These are phyloP conservation scores for Toxicodendron radicans DNA, from an alignment of 345 rosid species.

Conservation along the genomic window DNA sequence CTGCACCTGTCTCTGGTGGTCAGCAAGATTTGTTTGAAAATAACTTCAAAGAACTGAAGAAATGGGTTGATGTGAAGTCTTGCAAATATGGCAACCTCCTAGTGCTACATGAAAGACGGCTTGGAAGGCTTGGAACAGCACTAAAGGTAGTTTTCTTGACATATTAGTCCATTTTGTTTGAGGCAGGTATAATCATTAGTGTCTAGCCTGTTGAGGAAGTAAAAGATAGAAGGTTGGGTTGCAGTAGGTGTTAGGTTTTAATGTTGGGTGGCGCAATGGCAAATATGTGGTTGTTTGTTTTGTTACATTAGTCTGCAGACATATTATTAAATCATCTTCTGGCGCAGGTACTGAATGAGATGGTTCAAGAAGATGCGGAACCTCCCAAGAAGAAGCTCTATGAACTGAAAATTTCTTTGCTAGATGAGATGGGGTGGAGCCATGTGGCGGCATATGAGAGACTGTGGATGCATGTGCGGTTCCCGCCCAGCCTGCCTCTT, in stretches of 20 bases:
- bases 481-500: slow-evolving; percentile 73
- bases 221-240: too few relatives aligned
- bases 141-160: slow-evolving; percentile 58
- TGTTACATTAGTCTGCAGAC: background rate
- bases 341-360: slow-evolving; percentile 62
- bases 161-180: background rate
- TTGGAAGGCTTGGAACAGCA: slow-evolving; percentile 76
- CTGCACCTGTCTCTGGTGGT: slow-evolving; percentile 36
- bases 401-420: slow-evolving; percentile 70
- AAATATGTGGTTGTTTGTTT: background rate
- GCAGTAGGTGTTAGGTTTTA: too few relatives aligned
- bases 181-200: background rate
- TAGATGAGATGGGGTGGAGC: slow-evolving; percentile 82
- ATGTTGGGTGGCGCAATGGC: background rate
- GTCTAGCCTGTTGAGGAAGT: too few relatives aligned
- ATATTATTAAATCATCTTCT: background rate
- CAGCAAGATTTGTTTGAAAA: slow-evolving; percentile 68
- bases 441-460: slow-evolving; percentile 66
- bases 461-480: slow-evolving; percentile 90
- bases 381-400: slow-evolving; percentile 78
- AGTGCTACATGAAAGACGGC: slow-evolving; percentile 72
- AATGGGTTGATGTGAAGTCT: slow-evolving; percentile 90
- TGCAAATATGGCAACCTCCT: slow-evolving; percentile 68
- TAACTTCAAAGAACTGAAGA: slow-evolving; percentile 66
- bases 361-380: slow-evolving; percentile 76